Evolutionary conservation across 441 rosid genomes (phyloP).

Genomic region (Euphorbia corollata): DNA sequence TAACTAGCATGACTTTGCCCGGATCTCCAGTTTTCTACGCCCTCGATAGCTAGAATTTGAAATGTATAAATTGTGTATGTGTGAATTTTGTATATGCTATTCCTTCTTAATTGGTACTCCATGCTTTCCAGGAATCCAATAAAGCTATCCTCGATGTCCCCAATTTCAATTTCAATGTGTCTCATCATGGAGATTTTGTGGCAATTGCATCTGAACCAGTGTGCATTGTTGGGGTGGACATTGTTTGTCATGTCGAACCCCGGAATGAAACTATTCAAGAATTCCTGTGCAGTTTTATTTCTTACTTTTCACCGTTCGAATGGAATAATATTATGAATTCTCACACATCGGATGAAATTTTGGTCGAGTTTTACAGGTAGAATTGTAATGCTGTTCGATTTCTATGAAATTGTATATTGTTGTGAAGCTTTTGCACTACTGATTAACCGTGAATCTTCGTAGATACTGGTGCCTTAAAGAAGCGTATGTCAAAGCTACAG

Average conservation of each 20-base stretch:
- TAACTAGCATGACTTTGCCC: background rate
- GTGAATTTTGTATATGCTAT: background rate
- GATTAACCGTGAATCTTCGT: conserved; percentile 7
- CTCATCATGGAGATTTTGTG: conserved; percentile 69
- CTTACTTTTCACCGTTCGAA: conserved; percentile 51
- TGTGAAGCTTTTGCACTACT: no score
- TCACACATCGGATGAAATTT: conserved; percentile 31
- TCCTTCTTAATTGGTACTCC: background rate
- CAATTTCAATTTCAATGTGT: conserved; percentile 61
- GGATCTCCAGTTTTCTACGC: background rate
- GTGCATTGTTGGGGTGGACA: conserved; percentile 60
- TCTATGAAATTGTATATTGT: no score
- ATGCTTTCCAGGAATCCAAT: conserved; percentile 37
- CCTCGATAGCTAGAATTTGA: background rate
- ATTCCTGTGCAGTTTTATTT: conserved; percentile 39
- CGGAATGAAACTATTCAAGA: conserved; percentile 35
- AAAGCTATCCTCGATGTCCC: conserved; percentile 28
- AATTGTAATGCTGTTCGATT: no score
- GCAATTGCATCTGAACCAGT: conserved; percentile 65
- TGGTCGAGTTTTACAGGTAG: conserved; percentile 61
- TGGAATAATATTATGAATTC: conserved; percentile 43
- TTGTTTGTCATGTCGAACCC: conserved; percentile 36
- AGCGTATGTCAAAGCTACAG: conserved; percentile 64
- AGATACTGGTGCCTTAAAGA: conserved; percentile 73
- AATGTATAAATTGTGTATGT: background rate